Percentiles rank a stretch among this genome's conserved stretches.
Conservation (phyloP, 768 basidiomycete genomes). For the Tulasnella sp. region DNA sequence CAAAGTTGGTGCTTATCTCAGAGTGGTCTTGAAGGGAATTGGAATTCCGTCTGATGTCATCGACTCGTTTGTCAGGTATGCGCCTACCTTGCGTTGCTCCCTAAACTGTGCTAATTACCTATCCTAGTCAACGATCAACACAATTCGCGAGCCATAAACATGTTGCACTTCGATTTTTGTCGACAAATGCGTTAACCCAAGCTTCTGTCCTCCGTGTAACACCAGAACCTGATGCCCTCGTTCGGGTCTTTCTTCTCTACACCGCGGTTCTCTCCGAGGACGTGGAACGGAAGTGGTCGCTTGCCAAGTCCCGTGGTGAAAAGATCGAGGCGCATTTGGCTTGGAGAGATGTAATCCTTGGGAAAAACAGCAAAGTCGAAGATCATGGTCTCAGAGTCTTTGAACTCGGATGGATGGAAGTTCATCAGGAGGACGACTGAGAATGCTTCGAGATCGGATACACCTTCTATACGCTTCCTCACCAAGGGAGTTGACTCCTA, state of each 20-base stretch:
- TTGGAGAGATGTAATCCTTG: too few species aligned
- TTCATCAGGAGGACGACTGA: too few species aligned
- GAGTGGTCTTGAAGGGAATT: neutral
- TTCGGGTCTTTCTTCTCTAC: slow-evolving; percentile 3
- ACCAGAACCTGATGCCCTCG: neutral
- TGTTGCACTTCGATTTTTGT: neutral
- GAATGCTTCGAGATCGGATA: too few species aligned
- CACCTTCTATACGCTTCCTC: too few species aligned
- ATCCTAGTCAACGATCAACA: neutral
- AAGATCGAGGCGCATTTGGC: too few species aligned
- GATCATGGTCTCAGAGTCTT: too few species aligned
- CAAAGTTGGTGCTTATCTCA: neutral
- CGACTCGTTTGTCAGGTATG: slow-evolving; percentile 1
- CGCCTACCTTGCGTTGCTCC: too few species aligned
- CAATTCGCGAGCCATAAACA: neutral
- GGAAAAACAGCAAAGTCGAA: too few species aligned
- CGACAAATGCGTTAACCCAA: neutral
- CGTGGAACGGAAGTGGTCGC: too few species aligned
- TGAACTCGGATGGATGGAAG: too few species aligned
- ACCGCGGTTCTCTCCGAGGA: neutral
- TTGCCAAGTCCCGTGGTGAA: too few species aligned
- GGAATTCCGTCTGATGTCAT: neutral
- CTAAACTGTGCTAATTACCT: neutral
- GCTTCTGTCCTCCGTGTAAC: neutral
- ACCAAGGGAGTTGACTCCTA: too few species aligned